Percentiles rank a stretch among this genome's conserved stretches.
phyloP scores from a whole-genome alignment of 148 eudicot species.

The Rhododendron ovatum region DNA sequence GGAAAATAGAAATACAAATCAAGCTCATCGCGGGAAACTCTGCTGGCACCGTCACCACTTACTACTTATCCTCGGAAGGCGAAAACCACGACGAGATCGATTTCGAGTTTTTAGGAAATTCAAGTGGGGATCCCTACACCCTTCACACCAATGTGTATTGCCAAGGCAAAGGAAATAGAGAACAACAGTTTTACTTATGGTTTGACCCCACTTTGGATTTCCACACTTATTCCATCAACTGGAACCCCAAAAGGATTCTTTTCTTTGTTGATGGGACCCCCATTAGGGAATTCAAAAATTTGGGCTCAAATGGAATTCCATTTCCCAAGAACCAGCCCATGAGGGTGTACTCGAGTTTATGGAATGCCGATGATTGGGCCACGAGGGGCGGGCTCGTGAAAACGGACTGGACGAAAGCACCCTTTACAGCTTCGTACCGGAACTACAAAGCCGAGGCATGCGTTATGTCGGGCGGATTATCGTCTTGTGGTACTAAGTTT shows the following conservation, averaged over 20 bases:
- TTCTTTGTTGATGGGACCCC: conserved; percentile 18
- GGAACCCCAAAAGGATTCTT: conserved; percentile 19
- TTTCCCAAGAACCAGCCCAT: conserved; percentile 13
- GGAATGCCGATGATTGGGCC: conserved; percentile 27
- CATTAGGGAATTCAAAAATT: conserved; percentile 20
- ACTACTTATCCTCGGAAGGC: conserved; percentile 18
- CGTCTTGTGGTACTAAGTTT: conserved; percentile 6
- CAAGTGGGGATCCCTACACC: conserved; percentile 24
- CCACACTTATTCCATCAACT: conserved; percentile 14
- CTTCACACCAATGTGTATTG: conserved; percentile 19
- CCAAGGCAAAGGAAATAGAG: conserved; percentile 21
- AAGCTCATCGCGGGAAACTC: conserved; percentile 18
- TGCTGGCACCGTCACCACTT: conserved; percentile 23
- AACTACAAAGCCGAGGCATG: conserved; percentile 19
- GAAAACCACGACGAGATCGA: conserved; percentile 21
- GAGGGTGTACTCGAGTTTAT: conserved; percentile 20
- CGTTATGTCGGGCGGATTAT: neutral
- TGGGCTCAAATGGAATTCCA: conserved; percentile 13
- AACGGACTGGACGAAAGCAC: conserved; percentile 21
- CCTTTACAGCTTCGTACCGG: conserved; percentile 16
- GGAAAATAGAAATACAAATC: conserved; percentile 20
- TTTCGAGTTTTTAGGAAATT: conserved; percentile 22
- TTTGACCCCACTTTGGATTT: conserved; percentile 25
- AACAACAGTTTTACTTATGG: conserved; percentile 25
- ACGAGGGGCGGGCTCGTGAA: conserved; percentile 22